These are phyloP conservation scores for Backusella circina DNA, from an alignment of 192 early-diverging fungal genomes.

Conservation along the genomic window DNA sequence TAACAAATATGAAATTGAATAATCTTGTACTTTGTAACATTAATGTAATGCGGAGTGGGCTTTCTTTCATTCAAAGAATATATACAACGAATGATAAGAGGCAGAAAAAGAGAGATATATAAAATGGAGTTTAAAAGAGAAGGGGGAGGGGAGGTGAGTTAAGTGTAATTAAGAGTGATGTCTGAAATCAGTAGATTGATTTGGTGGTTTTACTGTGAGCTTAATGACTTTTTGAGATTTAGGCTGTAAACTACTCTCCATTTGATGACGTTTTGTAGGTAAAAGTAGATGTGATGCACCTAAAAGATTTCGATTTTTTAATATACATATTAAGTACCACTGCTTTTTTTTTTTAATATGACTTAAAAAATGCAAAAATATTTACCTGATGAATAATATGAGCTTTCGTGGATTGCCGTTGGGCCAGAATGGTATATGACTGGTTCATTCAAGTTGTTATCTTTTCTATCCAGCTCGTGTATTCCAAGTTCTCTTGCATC, in stretches of 20 bases:
- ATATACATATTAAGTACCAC: not conserved
- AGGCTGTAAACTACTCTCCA: not conserved
- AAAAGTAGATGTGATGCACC: not conserved
- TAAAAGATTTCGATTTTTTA: no score
- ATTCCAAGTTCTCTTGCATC: not conserved
- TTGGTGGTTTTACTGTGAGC: conserved; percentile 5
- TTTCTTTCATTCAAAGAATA: not conserved
- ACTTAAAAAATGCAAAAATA: no score
- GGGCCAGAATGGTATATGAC: not conserved
- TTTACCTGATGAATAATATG: not conserved
- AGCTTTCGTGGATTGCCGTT: not conserved
- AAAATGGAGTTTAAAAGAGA: not conserved
- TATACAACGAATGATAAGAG: not conserved
- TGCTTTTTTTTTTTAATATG: not conserved
- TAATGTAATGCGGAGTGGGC: not conserved
- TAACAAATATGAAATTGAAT: not conserved
- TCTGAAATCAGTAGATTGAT: not conserved
- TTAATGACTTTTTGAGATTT: conserved; percentile 4
- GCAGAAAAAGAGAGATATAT: not conserved
- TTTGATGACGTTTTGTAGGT: not conserved
- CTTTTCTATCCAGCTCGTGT: not conserved
- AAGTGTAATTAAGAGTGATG: not conserved
- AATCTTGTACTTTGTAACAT: not conserved
- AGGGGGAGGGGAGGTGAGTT: not conserved
- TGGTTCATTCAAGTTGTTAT: not conserved